Conservation (phyloP, 1,139 yeast genomes). For the Casaregolazyma suthepensis region DNA sequence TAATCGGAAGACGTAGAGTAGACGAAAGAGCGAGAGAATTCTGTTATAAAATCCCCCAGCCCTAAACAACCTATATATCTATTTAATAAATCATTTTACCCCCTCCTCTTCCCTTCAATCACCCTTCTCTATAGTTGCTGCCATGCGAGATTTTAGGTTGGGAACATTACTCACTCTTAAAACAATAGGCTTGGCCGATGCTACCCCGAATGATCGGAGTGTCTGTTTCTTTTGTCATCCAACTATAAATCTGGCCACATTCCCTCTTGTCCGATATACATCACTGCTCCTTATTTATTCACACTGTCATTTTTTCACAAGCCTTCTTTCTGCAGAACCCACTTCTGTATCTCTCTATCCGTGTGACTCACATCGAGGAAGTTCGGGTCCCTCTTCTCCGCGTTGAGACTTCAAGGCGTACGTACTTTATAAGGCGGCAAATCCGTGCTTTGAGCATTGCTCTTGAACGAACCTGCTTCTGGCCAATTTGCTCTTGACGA, state of each 20-base stretch:
- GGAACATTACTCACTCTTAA: not conserved
- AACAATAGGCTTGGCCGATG: not conserved
- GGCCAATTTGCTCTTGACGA: not conserved
- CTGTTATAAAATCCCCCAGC: no score
- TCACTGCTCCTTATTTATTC: not conserved
- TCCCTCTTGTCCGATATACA: not conserved
- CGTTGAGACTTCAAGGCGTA: not conserved
- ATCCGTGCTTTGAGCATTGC: not conserved
- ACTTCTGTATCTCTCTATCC: not conserved
- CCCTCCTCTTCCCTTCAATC: not conserved
- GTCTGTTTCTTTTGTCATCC: not conserved
- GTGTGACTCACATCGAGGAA: not conserved
- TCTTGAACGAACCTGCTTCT: not conserved
- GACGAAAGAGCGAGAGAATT: no score
- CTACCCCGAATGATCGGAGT: not conserved
- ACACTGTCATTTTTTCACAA: not conserved
- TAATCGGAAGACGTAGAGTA: no score
- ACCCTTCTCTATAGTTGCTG: not conserved
- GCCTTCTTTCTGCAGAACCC: no score
- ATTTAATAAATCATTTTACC: no score
- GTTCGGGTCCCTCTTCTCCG: not conserved
- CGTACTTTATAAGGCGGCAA: not conserved
- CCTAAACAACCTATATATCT: no score
- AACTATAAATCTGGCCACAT: not conserved
- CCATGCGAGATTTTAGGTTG: not conserved